Evolutionary conservation across 1,139 yeast genomes (phyloP), one percentile per base, ranked within the genome.

Genomic region (Hyphopichia wangnamkhiaoensis): DNA sequence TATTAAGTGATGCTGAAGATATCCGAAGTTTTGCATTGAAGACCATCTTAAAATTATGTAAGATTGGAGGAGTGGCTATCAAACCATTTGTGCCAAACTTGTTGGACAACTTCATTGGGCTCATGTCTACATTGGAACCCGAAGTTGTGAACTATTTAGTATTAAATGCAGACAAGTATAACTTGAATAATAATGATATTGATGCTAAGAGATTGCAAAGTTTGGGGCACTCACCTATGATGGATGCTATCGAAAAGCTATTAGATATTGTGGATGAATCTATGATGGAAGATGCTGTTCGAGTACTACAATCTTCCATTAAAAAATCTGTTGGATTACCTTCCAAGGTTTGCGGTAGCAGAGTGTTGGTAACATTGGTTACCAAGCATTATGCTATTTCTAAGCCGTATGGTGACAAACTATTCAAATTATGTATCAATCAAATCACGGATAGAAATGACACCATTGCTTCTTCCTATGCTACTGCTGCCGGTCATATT

Each of bases 121-220:
- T 89, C 46, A 81, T 93, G 80, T 87, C 97, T 0, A 84, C 95
- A 0, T 68, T 93, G 36, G 98, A 93, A 53, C 98, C 98, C 0
- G 96, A 91, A 56, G 82, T 87, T 2, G 78, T 89, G 49, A 91
- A 93, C 56, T 93, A 90, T 52, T 65, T 93, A 44, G 81, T 94
- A 0, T 70, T 93, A 47, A 91, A 93, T 63, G 96, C 98, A 0
- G 91, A 83, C 44, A 93, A 90, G 58, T 89, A 84, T 55, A 89
- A 90, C 37, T 61, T 90, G 43, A 82, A 83, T 35, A 70, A 80
- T 16, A 77, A 78, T 45, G 86, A 81, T 31, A 79, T 91, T 46
- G 98, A 93, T 61, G 81, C 88, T 0, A 81, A 82, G 37, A 74
- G 98, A 52, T 66, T 85, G 44, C 84, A 81, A 43, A 79, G 86